Conservation (phyloP, 305 asterid species). For the Solanum hybrid region DNA sequence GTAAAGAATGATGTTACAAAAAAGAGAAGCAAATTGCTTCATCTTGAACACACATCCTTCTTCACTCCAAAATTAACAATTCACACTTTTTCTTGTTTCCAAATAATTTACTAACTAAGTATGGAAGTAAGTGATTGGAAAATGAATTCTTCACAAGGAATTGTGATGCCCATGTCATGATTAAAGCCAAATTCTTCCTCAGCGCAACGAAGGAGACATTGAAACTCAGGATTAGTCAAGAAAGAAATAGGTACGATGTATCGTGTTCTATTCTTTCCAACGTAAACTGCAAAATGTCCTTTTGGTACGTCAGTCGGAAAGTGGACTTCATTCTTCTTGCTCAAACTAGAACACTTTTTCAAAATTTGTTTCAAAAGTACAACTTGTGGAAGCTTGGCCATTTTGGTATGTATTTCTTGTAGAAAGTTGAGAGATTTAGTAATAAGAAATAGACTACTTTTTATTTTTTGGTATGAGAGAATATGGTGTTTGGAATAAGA, state of each 20-base stretch:
- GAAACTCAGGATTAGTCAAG: not conserved
- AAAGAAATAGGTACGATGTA: not conserved
- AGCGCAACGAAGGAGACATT: not conserved
- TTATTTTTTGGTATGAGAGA: not conserved
- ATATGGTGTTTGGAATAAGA: not conserved
- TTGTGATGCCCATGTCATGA: conserved; percentile 74
- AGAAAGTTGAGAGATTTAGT: not conserved
- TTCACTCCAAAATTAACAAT: not conserved
- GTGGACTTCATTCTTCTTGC: conserved; percentile 10
- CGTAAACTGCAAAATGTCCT: conserved; percentile 18
- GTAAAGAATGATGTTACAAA: too few relatives aligned
- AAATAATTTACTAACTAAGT: conserved; percentile 21
- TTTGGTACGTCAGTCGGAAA: conserved; percentile 62
- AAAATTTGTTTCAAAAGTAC: conserved; percentile 50
- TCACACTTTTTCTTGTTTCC: not conserved
- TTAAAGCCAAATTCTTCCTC: conserved; percentile 49
- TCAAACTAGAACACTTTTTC: conserved; percentile 54
- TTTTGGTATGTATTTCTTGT: not conserved
- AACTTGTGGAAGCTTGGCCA: conserved; percentile 36
- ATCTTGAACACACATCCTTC: not conserved
- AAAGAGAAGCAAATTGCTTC: not conserved
- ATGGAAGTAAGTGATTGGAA: conserved; percentile 66
- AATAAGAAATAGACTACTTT: not conserved
- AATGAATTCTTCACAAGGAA: conserved; percentile 73
- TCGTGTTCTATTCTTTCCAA: not conserved